phyloP scores from a whole-genome alignment of 352 stramenopile species.

The Phytophthora cactorum region DNA sequence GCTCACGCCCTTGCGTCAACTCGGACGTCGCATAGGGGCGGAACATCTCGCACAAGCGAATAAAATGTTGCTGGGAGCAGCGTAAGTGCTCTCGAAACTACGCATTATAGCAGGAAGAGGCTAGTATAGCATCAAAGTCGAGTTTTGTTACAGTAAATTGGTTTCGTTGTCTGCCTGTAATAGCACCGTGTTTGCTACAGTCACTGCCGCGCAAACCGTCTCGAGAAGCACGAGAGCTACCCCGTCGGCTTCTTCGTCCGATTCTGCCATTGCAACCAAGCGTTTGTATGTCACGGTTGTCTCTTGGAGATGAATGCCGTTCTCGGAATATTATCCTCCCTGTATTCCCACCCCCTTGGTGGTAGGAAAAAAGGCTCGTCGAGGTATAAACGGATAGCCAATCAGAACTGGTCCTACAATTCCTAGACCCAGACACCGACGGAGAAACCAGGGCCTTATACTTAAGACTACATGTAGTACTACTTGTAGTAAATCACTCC shows the following conservation, averaged over 20 bases:
- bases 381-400: background rate
- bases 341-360: too few species aligned
- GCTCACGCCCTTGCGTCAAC: background rate
- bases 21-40: too few species aligned
- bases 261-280: background rate
- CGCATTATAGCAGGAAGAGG: background rate
- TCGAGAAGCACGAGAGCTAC: background rate
- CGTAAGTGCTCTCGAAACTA: background rate
- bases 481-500: too few species aligned
- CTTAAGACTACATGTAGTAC: too few species aligned
- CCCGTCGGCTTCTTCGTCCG: background rate
- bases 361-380: background rate
- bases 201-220: background rate
- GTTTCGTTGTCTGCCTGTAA: background rate
- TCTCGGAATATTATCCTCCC: background rate
- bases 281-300: background rate
- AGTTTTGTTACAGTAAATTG: background rate
- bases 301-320: background rate
- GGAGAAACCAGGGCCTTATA: background rate
- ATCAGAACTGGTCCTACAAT: background rate
- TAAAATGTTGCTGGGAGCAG: background rate
- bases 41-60: background rate
- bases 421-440: background rate
- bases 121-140: background rate
- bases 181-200: too few species aligned